phyloP scores from a whole-genome alignment of 2,329 filamentous ascomycete species.

The Aschersonia sp. region DNA sequence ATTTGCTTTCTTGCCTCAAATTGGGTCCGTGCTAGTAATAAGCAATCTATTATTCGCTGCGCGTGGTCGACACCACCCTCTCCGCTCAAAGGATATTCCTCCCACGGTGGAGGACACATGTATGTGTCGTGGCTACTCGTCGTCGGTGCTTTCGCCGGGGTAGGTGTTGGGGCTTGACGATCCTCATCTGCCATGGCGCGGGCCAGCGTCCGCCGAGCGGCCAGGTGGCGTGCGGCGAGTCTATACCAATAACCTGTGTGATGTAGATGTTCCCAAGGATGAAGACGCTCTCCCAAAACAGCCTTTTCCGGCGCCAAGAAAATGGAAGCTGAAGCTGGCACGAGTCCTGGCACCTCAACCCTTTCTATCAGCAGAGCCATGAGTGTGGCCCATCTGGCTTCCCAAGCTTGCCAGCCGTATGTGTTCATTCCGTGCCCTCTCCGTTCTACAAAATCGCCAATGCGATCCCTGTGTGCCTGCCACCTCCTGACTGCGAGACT shows the following conservation, averaged over 20 bases:
- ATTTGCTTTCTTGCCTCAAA: conserved; percentile 39
- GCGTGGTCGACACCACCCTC: conserved; percentile 36
- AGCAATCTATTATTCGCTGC: conserved; percentile 35
- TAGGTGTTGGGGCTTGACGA: conserved; percentile 32
- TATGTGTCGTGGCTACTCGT: conserved; percentile 49
- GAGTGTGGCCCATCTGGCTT: conserved; percentile 53
- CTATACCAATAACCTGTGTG: conserved; percentile 56
- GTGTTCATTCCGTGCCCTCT: conserved; percentile 74
- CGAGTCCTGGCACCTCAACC: conserved; percentile 34
- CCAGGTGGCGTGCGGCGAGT: conserved; percentile 41
- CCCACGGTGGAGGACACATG: conserved; percentile 47
- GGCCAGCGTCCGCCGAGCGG: conserved; percentile 37
- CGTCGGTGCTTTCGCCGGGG: conserved; percentile 26
- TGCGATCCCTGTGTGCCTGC: conserved; percentile 60
- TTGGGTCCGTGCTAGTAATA: conserved; percentile 35
- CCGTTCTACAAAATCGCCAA: conserved; percentile 65
- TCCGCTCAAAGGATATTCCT: conserved; percentile 39
- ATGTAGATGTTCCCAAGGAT: conserved; percentile 50
- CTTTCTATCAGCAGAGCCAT: conserved; percentile 48
- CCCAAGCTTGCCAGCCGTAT: conserved; percentile 92
- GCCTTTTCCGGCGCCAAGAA: conserved; percentile 44
- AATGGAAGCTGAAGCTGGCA: conserved; percentile 25
- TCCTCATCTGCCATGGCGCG: conserved; percentile 43
- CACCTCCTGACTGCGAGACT: conserved; percentile 68
- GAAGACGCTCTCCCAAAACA: conserved; percentile 39